These are phyloP conservation scores for Wickerhamomyces pijperi DNA, from an alignment of 805 yeast species.

Conservation along the genomic window DNA sequence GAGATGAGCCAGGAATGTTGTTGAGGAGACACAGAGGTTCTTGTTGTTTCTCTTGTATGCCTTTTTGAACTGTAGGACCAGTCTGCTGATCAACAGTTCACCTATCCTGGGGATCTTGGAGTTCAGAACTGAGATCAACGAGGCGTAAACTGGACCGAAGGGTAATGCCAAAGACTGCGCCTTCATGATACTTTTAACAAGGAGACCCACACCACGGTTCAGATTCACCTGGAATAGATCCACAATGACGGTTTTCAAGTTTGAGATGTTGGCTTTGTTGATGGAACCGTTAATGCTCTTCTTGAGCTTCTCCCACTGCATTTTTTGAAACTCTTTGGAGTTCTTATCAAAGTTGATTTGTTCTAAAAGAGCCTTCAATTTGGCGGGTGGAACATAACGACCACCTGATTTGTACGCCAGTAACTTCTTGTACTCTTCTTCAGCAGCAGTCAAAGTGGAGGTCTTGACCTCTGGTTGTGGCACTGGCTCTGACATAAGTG, in stretches of 20 bases:
- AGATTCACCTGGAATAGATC: slow-evolving; percentile 49
- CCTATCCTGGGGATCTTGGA: slow-evolving; percentile 65
- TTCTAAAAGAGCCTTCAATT: slow-evolving; percentile 30
- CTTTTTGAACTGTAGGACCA: slow-evolving; percentile 47
- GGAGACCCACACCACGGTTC: slow-evolving; percentile 46
- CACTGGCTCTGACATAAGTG: no score
- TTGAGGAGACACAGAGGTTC: slow-evolving; percentile 28
- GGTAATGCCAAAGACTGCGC: slow-evolving; percentile 32
- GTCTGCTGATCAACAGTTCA: slow-evolving; percentile 37
- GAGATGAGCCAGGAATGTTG: slow-evolving; percentile 47
- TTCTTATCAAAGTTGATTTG: slow-evolving; percentile 20
- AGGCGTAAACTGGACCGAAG: slow-evolving; percentile 40
- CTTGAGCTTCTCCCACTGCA: slow-evolving; percentile 46
- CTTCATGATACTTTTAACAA: slow-evolving; percentile 47
- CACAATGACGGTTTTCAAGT: slow-evolving; percentile 35
- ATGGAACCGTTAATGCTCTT: slow-evolving; percentile 36
- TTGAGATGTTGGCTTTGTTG: slow-evolving; percentile 31
- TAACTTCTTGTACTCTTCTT: slow-evolving; percentile 26
- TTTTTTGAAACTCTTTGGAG: slow-evolving; percentile 34
- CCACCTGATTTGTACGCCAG: slow-evolving; percentile 31
- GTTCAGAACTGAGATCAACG: slow-evolving; percentile 49
- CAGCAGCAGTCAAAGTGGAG: no score
- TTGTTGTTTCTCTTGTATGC: slow-evolving; percentile 38
- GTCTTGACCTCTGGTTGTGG: no score
- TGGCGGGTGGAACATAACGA: slow-evolving; percentile 44